Evolutionary conservation across 306 rosid species (phyloP).

Genomic region (Arachis hypogaea): DNA sequence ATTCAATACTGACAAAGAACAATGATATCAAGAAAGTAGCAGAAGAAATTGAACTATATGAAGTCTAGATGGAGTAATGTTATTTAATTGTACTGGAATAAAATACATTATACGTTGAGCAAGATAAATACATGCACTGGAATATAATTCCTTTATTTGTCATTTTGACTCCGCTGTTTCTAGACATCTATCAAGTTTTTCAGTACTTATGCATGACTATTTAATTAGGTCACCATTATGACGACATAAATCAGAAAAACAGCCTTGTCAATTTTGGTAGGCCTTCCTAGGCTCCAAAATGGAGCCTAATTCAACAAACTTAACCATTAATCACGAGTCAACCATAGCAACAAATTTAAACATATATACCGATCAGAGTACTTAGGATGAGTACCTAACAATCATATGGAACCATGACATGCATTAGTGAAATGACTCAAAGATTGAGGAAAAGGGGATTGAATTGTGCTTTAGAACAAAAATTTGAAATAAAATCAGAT

Average conservation of each 20-base stretch:
- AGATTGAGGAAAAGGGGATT: too few species aligned
- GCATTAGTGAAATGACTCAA: too few species aligned
- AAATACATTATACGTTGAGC: neutral
- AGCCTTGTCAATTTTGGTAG: conserved; percentile 50
- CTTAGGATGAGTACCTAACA: too few species aligned
- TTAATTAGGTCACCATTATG: neutral
- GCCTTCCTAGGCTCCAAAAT: conserved; percentile 94
- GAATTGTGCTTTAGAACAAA: too few species aligned
- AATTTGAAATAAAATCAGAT: too few species aligned
- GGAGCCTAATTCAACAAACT: conserved; percentile 88
- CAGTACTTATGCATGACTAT: neutral
- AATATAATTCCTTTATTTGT: conserved; percentile 4
- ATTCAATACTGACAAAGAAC: conserved; percentile 14
- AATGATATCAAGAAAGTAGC: conserved; percentile 1
- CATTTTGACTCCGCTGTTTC: conserved; percentile 13
- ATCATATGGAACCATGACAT: too few species aligned
- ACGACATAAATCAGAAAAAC: too few species aligned
- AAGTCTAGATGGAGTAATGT: neutral
- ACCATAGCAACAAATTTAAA: conserved; percentile 25
- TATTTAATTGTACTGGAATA: too few species aligned
- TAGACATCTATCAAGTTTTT: neutral
- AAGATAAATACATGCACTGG: conserved; percentile 16
- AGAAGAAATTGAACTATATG: neutral
- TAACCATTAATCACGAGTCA: conserved; percentile 49
- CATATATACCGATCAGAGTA: neutral